These are phyloP conservation scores for Xenoacremonium recifei DNA, from an alignment of 2,329 filamentous ascomycete species.

Conservation along the genomic window DNA sequence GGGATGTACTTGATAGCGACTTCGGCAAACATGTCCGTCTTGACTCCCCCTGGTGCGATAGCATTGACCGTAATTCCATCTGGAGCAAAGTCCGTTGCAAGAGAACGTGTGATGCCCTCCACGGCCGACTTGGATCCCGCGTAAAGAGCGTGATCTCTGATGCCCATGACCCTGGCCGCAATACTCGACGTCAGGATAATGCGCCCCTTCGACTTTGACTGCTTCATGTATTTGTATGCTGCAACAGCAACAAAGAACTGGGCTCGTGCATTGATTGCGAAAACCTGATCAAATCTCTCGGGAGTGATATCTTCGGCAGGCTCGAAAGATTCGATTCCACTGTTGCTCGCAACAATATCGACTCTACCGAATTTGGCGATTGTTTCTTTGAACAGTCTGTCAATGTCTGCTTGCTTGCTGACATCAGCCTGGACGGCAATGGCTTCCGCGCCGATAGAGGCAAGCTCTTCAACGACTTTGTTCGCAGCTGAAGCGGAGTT, in stretches of 20 bases:
- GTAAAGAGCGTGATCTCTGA: conserved; percentile 72
- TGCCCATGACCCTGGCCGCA: conserved; percentile 63
- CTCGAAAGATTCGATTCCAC: conserved; percentile 66
- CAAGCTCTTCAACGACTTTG: conserved; percentile 52
- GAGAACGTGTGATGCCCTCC: conserved; percentile 73
- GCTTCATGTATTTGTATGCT: conserved; percentile 67
- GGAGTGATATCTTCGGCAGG: conserved; percentile 67
- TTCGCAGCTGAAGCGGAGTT: conserved; percentile 57
- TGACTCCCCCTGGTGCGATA: conserved; percentile 65
- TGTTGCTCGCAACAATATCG: conserved; percentile 70
- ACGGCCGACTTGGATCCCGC: conserved; percentile 74
- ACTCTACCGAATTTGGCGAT: conserved; percentile 63
- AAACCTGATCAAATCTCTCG: conserved; percentile 71
- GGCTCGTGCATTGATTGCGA: conserved; percentile 65
- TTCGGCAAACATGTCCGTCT: conserved; percentile 67
- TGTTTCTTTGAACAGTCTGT: conserved; percentile 61
- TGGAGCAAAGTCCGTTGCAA: conserved; percentile 69
- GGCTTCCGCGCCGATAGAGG: conserved; percentile 58
- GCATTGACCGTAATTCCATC: conserved; percentile 67
- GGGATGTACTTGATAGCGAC: conserved; percentile 64
- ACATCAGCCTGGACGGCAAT: conserved; percentile 68
- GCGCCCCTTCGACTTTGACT: conserved; percentile 52
- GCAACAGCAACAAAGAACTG: conserved; percentile 73
- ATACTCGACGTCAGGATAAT: conserved; percentile 74
- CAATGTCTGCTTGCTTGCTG: conserved; percentile 61